Conservation (phyloP, 2,329 filamentous ascomycete species). For the Sphaerulina vaccinii region DNA sequence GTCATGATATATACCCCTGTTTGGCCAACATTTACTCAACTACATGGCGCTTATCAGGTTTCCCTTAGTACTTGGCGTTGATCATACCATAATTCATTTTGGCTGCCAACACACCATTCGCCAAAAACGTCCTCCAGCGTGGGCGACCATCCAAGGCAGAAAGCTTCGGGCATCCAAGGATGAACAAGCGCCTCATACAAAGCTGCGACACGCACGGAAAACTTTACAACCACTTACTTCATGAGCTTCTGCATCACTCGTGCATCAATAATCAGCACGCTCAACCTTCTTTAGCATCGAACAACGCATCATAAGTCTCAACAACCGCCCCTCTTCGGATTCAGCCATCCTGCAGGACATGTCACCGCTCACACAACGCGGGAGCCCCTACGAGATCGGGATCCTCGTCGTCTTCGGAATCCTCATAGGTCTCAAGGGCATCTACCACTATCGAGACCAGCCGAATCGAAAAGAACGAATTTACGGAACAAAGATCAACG, state of each 20-base stretch:
- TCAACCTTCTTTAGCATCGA: neutral
- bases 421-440: slow-evolving; percentile 11
- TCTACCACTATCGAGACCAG: slow-evolving; percentile 10
- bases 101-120: too few species aligned
- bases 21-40: too few species aligned
- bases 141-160: too few species aligned
- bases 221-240: neutral
- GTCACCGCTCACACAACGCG: slow-evolving; percentile 12
- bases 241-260: neutral
- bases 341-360: too few species aligned
- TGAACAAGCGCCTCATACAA: neutral
- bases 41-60: too few species aligned
- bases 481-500: slow-evolving; percentile 8
- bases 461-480: slow-evolving; percentile 8
- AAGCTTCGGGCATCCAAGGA: too few species aligned
- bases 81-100: too few species aligned
- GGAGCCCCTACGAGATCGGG: slow-evolving; percentile 11
- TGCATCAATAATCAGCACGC: neutral
- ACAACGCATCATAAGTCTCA: slow-evolving; percentile 3
- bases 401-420: slow-evolving; percentile 14
- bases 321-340: too few species aligned
- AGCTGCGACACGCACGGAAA: slow-evolving; percentile 1
- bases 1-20: too few species aligned
- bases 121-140: too few species aligned
- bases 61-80: too few species aligned